Evolutionary conservation across 257 asterid species (phyloP).

Genomic region (Salvia hispanica): DNA sequence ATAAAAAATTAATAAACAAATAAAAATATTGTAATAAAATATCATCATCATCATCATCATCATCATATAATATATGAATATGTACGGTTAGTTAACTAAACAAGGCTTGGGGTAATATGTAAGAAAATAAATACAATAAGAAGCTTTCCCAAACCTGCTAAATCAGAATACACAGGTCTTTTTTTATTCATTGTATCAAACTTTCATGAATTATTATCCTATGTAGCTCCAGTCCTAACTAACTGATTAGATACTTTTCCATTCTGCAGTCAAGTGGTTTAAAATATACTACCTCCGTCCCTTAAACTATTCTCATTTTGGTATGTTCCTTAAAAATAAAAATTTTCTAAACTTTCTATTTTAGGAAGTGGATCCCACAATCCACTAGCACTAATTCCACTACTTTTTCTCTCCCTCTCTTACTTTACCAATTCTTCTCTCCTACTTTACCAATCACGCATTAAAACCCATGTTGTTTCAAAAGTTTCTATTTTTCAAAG

Average conservation of each 20-base stretch:
- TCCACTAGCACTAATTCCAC: no score
- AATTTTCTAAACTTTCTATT: no score
- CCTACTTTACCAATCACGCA: no score
- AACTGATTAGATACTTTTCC: conserved; percentile 9
- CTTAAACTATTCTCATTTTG: no score
- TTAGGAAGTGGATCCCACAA: no score
- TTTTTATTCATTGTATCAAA: conserved; percentile 9
- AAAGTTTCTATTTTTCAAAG: no score
- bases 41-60: conserved; percentile 11
- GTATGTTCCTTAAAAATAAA: no score
- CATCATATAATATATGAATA: no score
- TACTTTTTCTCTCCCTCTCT: no score
- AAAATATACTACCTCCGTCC: no score
- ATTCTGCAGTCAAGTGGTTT: not conserved
- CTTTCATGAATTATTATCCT: not conserved
- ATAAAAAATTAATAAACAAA: conserved; percentile 6
- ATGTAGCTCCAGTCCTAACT: conserved; percentile 14
- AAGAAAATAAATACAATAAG: conserved; percentile 5
- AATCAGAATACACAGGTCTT: conserved; percentile 24
- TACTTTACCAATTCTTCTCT: no score
- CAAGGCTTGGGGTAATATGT: conserved; percentile 19
- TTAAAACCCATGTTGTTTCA: no score
- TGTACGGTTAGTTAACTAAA: conserved; percentile 25
- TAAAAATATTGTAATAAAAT: conserved; percentile 6
- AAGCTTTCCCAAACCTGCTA: conserved; percentile 13